These are phyloP conservation scores for Saccharomyces mikatae DNA, from an alignment of 805 yeast genomes.

Conservation along the genomic window DNA sequence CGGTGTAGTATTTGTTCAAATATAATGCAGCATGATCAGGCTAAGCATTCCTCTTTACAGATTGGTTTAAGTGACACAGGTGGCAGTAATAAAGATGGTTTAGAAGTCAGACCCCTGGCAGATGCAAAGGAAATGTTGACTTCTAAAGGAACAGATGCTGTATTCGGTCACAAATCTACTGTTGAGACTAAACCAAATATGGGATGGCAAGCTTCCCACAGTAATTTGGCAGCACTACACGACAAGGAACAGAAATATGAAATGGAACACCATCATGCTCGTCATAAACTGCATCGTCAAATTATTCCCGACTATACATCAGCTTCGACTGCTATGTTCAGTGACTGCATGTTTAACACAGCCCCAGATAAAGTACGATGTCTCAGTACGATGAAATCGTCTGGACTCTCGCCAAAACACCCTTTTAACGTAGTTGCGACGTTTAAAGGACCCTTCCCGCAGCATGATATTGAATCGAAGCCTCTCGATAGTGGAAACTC, in stretches of 20 bases:
- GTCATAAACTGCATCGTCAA: conserved; percentile 3
- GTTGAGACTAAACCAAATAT: neutral
- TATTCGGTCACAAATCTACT: neutral
- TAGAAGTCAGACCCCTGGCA: neutral
- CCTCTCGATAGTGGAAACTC: neutral
- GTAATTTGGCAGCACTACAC: neutral
- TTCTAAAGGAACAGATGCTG: neutral
- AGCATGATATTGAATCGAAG: neutral
- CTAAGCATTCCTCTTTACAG: neutral
- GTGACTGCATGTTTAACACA: conserved; percentile 19
- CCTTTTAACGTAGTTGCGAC: neutral
- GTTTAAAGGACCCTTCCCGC: neutral
- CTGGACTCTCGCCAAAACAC: neutral
- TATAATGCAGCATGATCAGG: neutral
- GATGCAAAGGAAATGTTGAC: neutral
- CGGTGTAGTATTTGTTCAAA: neutral
- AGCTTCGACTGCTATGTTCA: conserved; percentile 24
- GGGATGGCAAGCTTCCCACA: neutral
- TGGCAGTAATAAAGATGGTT: neutral
- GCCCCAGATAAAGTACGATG: conserved; percentile 4
- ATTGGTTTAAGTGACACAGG: neutral
- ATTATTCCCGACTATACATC: conserved; percentile 18
- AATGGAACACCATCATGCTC: conserved; percentile 5
- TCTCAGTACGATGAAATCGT: neutral
- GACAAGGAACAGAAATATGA: conserved; percentile 2